These are phyloP conservation scores for Penicillium steckii DNA, from an alignment of 495 filamentous ascomycete species.

Conservation along the genomic window DNA sequence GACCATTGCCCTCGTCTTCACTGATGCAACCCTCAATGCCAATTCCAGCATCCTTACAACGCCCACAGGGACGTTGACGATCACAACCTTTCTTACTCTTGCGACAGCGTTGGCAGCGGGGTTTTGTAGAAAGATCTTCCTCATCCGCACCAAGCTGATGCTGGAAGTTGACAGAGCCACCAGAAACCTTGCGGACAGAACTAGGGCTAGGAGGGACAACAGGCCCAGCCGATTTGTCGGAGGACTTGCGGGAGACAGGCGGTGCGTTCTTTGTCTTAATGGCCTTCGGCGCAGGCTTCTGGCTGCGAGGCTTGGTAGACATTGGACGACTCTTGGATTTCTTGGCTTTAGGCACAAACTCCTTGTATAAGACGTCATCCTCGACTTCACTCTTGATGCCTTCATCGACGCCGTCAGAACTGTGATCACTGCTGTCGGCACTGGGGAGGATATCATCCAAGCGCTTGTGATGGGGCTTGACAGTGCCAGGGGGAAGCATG, in stretches of 20 bases:
- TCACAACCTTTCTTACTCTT: slow-evolving; percentile 99
- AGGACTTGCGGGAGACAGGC: slow-evolving; percentile 46
- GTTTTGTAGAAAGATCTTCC: slow-evolving; percentile 88
- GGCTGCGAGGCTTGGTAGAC: slow-evolving; percentile 33
- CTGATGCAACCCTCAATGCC: slow-evolving; percentile 89
- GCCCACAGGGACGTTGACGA: slow-evolving; percentile 87
- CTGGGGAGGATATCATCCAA: slow-evolving; percentile 63
- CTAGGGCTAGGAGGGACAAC: slow-evolving; percentile 49
- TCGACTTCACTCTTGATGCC: slow-evolving; percentile 55
- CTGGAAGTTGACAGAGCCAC: slow-evolving; percentile 65
- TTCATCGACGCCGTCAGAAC: slow-evolving; percentile 57
- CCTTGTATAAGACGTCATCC: slow-evolving; percentile 43
- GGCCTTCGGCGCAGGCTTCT: slow-evolving; percentile 40
- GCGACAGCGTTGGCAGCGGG: slow-evolving; percentile 94
- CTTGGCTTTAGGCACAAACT: slow-evolving; percentile 43
- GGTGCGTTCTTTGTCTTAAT: slow-evolving; percentile 40
- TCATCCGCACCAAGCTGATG: slow-evolving; percentile 76
- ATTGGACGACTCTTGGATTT: slow-evolving; percentile 42
- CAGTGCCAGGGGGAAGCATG: slow-evolving; percentile 48
- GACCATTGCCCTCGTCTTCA: slow-evolving; percentile 93
- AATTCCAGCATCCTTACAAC: slow-evolving; percentile 95
- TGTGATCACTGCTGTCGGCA: slow-evolving; percentile 69
- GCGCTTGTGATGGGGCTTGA: slow-evolving; percentile 54
- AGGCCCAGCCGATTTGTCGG: slow-evolving; percentile 50
- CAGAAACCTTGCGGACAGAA: slow-evolving; percentile 74